These are phyloP conservation scores for Phylloporus sp. DNA, from an alignment of 1,284 basidiomycete genomes.

Conservation along the genomic window DNA sequence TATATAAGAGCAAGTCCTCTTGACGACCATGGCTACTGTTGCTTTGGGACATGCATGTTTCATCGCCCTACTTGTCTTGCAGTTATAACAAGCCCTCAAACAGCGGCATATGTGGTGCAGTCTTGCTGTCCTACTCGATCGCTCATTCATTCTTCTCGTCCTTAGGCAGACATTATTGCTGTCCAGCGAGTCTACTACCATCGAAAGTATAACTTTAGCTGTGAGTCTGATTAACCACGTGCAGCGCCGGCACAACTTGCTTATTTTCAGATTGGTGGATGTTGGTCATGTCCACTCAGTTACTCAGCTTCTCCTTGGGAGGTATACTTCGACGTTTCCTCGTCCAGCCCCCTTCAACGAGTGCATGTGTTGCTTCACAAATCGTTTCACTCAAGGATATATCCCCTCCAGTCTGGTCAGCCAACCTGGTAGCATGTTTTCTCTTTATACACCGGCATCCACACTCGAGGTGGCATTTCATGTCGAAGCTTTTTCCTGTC, in stretches of 20 bases:
- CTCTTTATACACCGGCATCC: conserved; percentile 78
- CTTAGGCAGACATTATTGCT: conserved; percentile 64
- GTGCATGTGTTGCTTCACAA: conserved; percentile 40
- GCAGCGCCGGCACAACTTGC: too few relatives aligned
- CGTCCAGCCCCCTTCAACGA: conserved; percentile 90
- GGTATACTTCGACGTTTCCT: conserved; percentile 83
- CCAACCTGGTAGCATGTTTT: conserved; percentile 81
- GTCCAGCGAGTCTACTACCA: conserved; percentile 78
- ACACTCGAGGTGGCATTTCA: conserved; percentile 69
- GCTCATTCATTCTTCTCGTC: not conserved
- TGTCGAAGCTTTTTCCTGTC: conserved; percentile 81
- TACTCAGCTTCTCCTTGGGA: conserved; percentile 89
- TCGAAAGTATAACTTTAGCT: conserved; percentile 70
- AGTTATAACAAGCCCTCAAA: conserved; percentile 12
- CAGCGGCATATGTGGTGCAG: conserved; percentile 42
- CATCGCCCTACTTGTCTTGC: not conserved
- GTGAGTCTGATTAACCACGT: conserved; percentile 39
- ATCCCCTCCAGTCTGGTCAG: conserved; percentile 74
- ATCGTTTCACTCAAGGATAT: conserved; percentile 13
- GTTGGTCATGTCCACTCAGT: conserved; percentile 84
- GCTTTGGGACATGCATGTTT: conserved; percentile 51
- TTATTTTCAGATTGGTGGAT: conserved; percentile 71
- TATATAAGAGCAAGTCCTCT: conserved; percentile 75
- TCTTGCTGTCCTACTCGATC: not conserved
- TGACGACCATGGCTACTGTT: conserved; percentile 83